Conservation (phyloP, 2,329 filamentous ascomycete genomes). For the Hyphodiscus sp. region DNA sequence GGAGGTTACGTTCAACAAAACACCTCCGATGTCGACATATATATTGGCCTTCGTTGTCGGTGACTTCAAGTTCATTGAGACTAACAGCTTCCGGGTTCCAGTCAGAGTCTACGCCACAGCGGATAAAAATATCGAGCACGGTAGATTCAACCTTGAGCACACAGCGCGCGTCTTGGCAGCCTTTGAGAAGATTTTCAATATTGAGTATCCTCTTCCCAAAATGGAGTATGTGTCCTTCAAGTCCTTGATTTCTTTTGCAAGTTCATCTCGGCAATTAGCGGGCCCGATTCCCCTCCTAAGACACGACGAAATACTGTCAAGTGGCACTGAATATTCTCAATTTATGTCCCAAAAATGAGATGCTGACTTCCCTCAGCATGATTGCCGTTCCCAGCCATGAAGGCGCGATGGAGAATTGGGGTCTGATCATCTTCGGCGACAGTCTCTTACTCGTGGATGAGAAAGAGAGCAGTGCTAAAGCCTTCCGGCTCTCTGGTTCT, state of each 20-base stretch:
- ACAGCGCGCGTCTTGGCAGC: conserved; percentile 60
- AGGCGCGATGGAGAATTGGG: conserved; percentile 68
- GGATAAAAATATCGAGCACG: conserved; percentile 10
- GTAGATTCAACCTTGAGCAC: conserved; percentile 41
- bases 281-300: conserved; percentile 18
- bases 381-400: not conserved
- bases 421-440: conserved; percentile 53
- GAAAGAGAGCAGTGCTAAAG: conserved; percentile 44
- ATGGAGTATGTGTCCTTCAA: conserved; percentile 43
- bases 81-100: conserved; percentile 60
- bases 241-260: conserved; percentile 61
- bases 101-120: conserved; percentile 60
- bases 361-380: not conserved
- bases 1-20: conserved; percentile 61
- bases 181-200: conserved; percentile 65
- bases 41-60: conserved; percentile 64
- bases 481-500: not conserved
- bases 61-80: conserved; percentile 62
- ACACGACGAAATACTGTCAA: conserved; percentile 38
- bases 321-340: too few relatives aligned
- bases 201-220: conserved; percentile 63
- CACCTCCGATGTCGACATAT: conserved; percentile 66
- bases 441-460: conserved; percentile 41
- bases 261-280: conserved; percentile 25
- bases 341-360: too few relatives aligned